phyloP scores from a whole-genome alignment of 2,329 filamentous ascomycete species.

The Colletotrichum eleusines region DNA sequence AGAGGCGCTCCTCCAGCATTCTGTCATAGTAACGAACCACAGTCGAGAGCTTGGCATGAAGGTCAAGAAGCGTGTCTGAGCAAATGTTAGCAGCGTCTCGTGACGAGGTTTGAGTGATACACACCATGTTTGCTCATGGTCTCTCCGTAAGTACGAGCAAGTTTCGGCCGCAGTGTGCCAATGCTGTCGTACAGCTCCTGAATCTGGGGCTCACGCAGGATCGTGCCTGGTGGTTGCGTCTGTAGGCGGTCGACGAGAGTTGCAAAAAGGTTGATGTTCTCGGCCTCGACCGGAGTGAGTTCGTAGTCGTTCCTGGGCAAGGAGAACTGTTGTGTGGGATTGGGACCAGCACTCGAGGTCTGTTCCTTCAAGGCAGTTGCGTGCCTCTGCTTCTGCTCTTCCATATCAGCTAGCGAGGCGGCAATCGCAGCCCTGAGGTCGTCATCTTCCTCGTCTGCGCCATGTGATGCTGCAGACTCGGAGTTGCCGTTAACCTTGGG shows the following conservation, averaged over 20 bases:
- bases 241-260: slow-evolving; percentile 95
- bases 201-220: slow-evolving; percentile 96
- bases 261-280: slow-evolving; percentile 97
- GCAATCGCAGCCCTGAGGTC: slow-evolving; percentile 96
- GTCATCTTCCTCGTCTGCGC: slow-evolving; percentile 87
- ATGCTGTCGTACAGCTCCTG: slow-evolving; percentile 99
- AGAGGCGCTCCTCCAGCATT: slow-evolving; percentile 96
- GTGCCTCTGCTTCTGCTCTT: slow-evolving; percentile 95
- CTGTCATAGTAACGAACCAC: slow-evolving; percentile 98
- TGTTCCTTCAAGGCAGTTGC: slow-evolving; percentile 86
- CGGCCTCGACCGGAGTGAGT: slow-evolving; percentile 90
- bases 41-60: slow-evolving; percentile 94
- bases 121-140: slow-evolving; percentile 99
- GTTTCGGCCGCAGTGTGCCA: slow-evolving; percentile 89
- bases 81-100: slow-evolving; percentile 49
- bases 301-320: slow-evolving; percentile 94
- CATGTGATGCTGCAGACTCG: slow-evolving; percentile 51
- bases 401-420: slow-evolving; percentile 95
- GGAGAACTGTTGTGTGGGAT: slow-evolving; percentile 64
- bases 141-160: slow-evolving; percentile 95
- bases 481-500: slow-evolving; percentile 50
- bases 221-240: slow-evolving; percentile 94
- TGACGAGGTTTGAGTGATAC: slow-evolving; percentile 45
- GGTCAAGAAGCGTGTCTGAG: slow-evolving; percentile 88
- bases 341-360: slow-evolving; percentile 65